Conservation (phyloP, 2,329 filamentous ascomycete genomes). For the Fusarium humuli region DNA sequence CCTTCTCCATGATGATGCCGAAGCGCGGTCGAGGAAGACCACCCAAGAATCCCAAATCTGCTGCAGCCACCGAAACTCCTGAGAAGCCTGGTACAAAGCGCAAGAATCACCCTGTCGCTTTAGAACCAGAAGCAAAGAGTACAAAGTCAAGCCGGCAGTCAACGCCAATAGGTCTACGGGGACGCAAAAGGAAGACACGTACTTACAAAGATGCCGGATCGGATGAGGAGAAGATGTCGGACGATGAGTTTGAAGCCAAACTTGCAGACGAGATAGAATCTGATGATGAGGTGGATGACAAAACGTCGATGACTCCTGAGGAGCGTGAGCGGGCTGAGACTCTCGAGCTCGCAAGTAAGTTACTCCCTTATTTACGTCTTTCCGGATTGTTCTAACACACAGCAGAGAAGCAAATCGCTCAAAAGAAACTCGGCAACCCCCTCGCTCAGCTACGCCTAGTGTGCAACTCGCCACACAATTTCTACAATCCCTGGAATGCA, state of each 20-base stretch:
- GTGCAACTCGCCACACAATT: slow-evolving; percentile 95
- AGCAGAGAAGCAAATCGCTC: slow-evolving; percentile 82
- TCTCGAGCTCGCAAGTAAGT: slow-evolving; percentile 80
- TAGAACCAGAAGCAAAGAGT: slow-evolving; percentile 70
- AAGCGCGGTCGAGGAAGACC: slow-evolving; percentile 49
- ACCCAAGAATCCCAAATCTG: slow-evolving; percentile 42
- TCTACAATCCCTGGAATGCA: slow-evolving; percentile 88
- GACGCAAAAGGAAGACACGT: slow-evolving; percentile 62
- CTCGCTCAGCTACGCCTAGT: slow-evolving; percentile 91
- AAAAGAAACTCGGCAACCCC: slow-evolving; percentile 93
- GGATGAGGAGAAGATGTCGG: slow-evolving; percentile 75
- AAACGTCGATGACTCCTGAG: slow-evolving; percentile 59
- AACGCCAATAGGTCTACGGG: slow-evolving; percentile 72
- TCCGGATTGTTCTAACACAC: slow-evolving; percentile 38
- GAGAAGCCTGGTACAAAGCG: slow-evolving; percentile 47
- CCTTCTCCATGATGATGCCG: slow-evolving; percentile 67
- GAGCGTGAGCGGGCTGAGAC: slow-evolving; percentile 75
- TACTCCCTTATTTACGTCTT: accelerated
- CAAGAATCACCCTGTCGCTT: slow-evolving; percentile 47
- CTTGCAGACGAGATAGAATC: slow-evolving; percentile 71
- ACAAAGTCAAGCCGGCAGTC: slow-evolving; percentile 79
- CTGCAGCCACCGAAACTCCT: slow-evolving; percentile 33
- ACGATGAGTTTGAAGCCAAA: slow-evolving; percentile 85
- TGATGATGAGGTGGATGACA: slow-evolving; percentile 51
- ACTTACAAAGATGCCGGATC: slow-evolving; percentile 67